A percentile compares a stretch with the other conserved stretches of the same genome.
phyloP scores from a whole-genome alignment of 1,139 yeast genomes.

The Nadsonia starkeyi-henricii region DNA sequence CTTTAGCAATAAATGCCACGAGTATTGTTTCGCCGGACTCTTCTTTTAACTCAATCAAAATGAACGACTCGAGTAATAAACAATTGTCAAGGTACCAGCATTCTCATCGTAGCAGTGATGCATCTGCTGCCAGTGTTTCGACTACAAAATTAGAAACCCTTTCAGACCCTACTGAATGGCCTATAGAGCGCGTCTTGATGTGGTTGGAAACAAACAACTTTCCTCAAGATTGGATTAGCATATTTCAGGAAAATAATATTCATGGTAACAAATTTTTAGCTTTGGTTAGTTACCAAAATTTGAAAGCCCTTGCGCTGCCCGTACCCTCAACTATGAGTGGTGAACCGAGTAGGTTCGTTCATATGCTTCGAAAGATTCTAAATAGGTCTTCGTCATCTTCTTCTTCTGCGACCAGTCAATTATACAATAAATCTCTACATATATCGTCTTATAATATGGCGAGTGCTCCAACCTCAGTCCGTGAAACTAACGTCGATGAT shows the following conservation, averaged over 20 bases:
- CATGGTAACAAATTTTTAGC: constrained; percentile 53
- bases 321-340: not conserved
- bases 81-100: not conserved
- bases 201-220: constrained; percentile 63
- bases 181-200: constrained; percentile 42
- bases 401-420: not conserved
- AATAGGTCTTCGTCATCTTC: constrained; percentile 16
- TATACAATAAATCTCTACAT: not conserved
- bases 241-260: constrained; percentile 45
- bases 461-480: not conserved
- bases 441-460: not conserved
- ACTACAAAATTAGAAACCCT: not conserved
- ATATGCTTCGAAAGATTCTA: constrained; percentile 35
- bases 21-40: not conserved
- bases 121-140: not conserved
- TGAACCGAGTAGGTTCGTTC: constrained; percentile 31
- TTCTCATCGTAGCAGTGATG: not conserved
- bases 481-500: not conserved
- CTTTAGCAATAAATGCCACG: not conserved
- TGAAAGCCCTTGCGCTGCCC: constrained; percentile 26
- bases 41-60: not conserved
- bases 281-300: constrained; percentile 51
- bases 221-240: constrained; percentile 56
- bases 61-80: not conserved
- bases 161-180: constrained; percentile 42